phyloP scores from a whole-genome alignment of 768 basidiomycete species.

The Saitozyma sp. region DNA sequence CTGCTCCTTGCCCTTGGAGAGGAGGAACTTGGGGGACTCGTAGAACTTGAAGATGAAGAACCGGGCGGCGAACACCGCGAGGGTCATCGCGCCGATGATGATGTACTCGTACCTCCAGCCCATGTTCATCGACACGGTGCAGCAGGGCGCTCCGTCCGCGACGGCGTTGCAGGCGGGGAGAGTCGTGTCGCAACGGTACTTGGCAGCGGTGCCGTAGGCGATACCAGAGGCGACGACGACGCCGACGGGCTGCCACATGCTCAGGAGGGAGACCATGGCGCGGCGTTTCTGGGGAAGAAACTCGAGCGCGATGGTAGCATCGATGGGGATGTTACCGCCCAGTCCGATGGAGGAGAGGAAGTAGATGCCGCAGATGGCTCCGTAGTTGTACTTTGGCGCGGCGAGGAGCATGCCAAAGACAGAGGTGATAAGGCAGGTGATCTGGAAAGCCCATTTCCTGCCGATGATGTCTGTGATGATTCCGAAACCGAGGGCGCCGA shows the following conservation, averaged over 20 bases:
- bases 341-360: slow-evolving; percentile 44
- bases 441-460: slow-evolving; percentile 52
- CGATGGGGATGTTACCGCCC: slow-evolving; percentile 55
- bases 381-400: slow-evolving; percentile 50
- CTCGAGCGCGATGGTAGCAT: slow-evolving; percentile 51
- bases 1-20: slow-evolving; percentile 61
- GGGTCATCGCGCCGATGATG: slow-evolving; percentile 55
- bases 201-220: slow-evolving; percentile 62
- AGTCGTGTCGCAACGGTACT: slow-evolving; percentile 57
- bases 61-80: slow-evolving; percentile 61
- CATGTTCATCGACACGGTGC: slow-evolving; percentile 59
- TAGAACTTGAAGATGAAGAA: slow-evolving; percentile 63
- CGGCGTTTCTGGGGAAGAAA: slow-evolving; percentile 41
- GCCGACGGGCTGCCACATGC: slow-evolving; percentile 56
- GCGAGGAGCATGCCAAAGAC: slow-evolving; percentile 42
- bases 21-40: slow-evolving; percentile 65
- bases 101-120: slow-evolving; percentile 66
- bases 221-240: slow-evolving; percentile 60
- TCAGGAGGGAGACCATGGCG: slow-evolving; percentile 60
- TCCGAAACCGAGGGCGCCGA: slow-evolving; percentile 50
- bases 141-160: slow-evolving; percentile 53
- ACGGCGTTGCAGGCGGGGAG: slow-evolving; percentile 33
- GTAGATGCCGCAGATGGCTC: slow-evolving; percentile 48
- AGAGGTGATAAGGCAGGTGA: slow-evolving; percentile 51
- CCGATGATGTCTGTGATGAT: slow-evolving; percentile 51